Conservation (phyloP, 2,329 filamentous ascomycete species). For the Cordyceps javanica region DNA sequence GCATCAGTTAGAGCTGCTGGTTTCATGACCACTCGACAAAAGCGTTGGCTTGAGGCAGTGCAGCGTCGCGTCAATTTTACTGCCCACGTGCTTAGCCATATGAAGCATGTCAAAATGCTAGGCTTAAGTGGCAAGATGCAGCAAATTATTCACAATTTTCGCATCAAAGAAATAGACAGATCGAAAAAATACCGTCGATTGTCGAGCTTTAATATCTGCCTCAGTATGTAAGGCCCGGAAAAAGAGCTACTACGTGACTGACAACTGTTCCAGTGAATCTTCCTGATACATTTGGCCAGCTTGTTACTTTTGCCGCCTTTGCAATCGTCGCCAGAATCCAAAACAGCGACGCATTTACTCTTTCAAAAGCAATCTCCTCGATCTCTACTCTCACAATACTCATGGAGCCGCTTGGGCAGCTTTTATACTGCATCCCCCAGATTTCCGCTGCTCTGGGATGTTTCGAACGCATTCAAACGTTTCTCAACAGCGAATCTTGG, state of each 20-base stretch:
- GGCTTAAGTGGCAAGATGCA: slow-evolving; percentile 1
- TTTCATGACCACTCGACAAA: slow-evolving; percentile 5
- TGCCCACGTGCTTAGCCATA: neutral
- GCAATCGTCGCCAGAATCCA: neutral
- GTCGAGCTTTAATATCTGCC: slow-evolving; percentile 12
- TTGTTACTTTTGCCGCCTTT: slow-evolving; percentile 10
- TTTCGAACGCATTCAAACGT: slow-evolving; percentile 6
- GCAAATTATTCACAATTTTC: neutral
- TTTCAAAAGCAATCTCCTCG: slow-evolving; percentile 11
- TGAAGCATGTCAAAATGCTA: slow-evolving; percentile 12
- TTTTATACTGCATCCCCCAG: neutral
- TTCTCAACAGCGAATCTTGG: neutral
- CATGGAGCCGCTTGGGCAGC: slow-evolving; percentile 3
- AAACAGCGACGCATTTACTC: slow-evolving; percentile 4
- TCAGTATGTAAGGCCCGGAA: neutral
- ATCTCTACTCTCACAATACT: neutral
- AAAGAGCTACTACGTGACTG: neutral
- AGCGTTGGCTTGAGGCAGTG: slow-evolving; percentile 9
- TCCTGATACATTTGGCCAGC: neutral
- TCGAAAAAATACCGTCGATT: slow-evolving; percentile 10
- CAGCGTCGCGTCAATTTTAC: slow-evolving; percentile 12
- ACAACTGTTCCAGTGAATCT: neutral
- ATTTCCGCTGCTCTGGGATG: neutral
- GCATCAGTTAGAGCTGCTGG: neutral
- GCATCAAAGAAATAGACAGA: neutral